These are phyloP conservation scores for Penstemon eatonii DNA, from an alignment of 257 asterid genomes.

Conservation along the genomic window DNA sequence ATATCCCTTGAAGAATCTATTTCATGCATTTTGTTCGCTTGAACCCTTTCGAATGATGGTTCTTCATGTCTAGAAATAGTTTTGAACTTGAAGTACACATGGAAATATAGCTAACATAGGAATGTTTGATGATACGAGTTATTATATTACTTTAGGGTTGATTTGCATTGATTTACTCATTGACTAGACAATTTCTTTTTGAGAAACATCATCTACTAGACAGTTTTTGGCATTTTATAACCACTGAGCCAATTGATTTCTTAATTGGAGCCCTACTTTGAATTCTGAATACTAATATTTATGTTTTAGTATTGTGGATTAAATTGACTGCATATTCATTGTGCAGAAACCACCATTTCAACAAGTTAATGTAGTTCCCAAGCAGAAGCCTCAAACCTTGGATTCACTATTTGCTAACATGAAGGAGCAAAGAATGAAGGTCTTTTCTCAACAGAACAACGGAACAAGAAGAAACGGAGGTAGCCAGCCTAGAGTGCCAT, in stretches of 20 bases:
- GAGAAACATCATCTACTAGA: not conserved
- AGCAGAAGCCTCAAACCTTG: slow-evolving; percentile 71
- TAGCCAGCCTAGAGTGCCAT: slow-evolving; percentile 53
- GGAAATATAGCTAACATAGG: not conserved
- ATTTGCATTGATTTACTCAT: too few species aligned
- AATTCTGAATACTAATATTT: not conserved
- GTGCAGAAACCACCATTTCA: slow-evolving; percentile 52
- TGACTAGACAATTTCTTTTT: not conserved
- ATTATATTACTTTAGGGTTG: not conserved
- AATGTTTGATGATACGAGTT: not conserved
- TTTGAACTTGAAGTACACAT: not conserved
- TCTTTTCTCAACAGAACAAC: slow-evolving; percentile 43
- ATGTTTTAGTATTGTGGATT: not conserved
- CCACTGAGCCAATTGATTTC: not conserved
- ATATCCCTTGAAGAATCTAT: too few species aligned
- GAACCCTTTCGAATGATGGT: not conserved
- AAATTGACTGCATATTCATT: not conserved
- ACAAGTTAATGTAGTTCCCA: slow-evolving; percentile 35
- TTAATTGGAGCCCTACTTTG: not conserved
- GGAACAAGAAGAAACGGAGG: slow-evolving; percentile 53
- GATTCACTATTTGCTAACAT: slow-evolving; percentile 89
- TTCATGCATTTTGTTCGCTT: not conserved
- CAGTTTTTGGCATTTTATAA: not conserved
- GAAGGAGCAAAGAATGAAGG: slow-evolving; percentile 78
- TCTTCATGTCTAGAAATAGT: not conserved